Conservation (phyloP, 2,329 filamentous ascomycete species). For the Ophiocordyceps camponoti-saundersi region DNA sequence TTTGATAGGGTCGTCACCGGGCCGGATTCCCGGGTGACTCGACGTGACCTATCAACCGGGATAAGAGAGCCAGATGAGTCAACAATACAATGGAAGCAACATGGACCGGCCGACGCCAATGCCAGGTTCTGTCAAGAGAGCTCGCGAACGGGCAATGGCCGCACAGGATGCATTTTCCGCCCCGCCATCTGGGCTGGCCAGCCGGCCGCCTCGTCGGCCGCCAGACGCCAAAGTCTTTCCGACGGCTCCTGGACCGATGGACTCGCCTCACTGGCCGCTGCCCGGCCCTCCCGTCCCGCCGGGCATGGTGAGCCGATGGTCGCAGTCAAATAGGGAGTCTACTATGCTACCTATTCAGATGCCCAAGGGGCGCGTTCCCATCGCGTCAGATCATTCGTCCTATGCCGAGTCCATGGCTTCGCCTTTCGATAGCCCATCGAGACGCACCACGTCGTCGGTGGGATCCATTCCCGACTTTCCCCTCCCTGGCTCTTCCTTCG, state of each 20-base stretch:
- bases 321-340: not conserved
- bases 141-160: conserved; percentile 33
- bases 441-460: conserved; percentile 34
- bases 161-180: conserved; percentile 7
- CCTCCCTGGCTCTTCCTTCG: conserved; percentile 16
- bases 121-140: conserved; percentile 34
- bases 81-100: conserved; percentile 33
- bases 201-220: conserved; percentile 6
- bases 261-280: conserved; percentile 37
- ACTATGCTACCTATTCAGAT: not conserved
- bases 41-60: not conserved
- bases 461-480: conserved; percentile 45
- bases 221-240: conserved; percentile 7
- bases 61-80: conserved; percentile 29
- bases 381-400: not conserved
- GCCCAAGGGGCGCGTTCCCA: not conserved
- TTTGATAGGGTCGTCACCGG: conserved; percentile 1
- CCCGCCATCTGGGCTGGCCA: conserved; percentile 5
- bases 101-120: conserved; percentile 27
- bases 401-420: conserved; percentile 11
- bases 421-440: conserved; percentile 29
- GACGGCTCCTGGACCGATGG: conserved; percentile 26
- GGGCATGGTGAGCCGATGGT: not conserved
- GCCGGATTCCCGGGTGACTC: conserved; percentile 6
- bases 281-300: conserved; percentile 14